Conservation (phyloP, 331 rosid species). For the Saraca asoca region DNA sequence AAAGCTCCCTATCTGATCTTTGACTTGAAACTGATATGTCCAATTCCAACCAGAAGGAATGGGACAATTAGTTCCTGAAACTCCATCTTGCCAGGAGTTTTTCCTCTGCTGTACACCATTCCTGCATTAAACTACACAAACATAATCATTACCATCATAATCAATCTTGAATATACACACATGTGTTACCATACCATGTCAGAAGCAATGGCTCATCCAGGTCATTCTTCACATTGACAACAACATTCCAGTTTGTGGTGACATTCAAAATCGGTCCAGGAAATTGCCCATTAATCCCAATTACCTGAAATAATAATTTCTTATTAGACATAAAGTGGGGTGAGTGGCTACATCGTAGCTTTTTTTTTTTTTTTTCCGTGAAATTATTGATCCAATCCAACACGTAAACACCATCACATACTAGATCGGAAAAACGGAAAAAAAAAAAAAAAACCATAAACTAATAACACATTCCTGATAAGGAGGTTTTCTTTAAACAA, state of each 20-base stretch:
- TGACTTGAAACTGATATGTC: conserved; percentile 92
- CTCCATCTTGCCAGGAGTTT: conserved; percentile 95
- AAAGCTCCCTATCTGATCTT: conserved; percentile 96
- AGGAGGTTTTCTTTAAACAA: neutral
- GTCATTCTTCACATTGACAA: conserved; percentile 74
- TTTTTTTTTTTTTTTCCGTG: neutral
- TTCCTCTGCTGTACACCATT: conserved; percentile 76
- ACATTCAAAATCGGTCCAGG: conserved; percentile 81
- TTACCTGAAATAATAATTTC: no score
- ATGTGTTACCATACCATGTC: conserved; percentile 72
- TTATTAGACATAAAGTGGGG: conserved; percentile 5
- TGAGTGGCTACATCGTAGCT: neutral
- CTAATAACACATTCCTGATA: conserved; percentile 1
- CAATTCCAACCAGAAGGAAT: conserved; percentile 95
- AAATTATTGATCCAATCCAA: conserved; percentile 18
- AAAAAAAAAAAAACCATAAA: conserved; percentile 5
- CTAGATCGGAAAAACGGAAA: neutral
- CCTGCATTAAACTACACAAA: conserved; percentile 65
- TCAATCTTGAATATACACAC: conserved; percentile 22
- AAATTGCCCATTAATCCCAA: conserved; percentile 71
- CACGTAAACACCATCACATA: neutral
- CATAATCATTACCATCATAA: conserved; percentile 37
- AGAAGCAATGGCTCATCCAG: conserved; percentile 89
- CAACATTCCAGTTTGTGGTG: conserved; percentile 93
- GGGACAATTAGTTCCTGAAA: conserved; percentile 92